These are phyloP conservation scores for Rhizoclosmatium globosum DNA, from an alignment of 192 early-diverging fungal species.

Conservation along the genomic window DNA sequence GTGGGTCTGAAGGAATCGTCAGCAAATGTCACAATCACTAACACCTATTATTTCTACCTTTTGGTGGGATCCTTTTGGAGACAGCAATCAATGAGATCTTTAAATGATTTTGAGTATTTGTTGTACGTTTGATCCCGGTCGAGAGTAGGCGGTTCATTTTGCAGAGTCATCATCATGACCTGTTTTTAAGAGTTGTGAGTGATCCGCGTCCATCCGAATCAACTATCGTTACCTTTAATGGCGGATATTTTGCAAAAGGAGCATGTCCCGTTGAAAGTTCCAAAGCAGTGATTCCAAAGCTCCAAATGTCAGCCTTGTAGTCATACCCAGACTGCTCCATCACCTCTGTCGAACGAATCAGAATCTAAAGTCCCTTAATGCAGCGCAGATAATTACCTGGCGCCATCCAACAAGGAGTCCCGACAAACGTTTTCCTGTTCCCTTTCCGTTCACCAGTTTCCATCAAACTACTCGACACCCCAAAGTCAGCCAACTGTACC, in stretches of 20 bases:
- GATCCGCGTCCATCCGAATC: background rate
- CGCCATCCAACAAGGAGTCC: conserved; percentile 68
- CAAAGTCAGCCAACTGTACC: conserved; percentile 74
- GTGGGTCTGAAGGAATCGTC: conserved; percentile 78
- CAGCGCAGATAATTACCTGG: conserved; percentile 57
- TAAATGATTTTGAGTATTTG: conserved; percentile 79
- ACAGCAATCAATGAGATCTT: conserved; percentile 88
- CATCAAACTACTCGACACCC: conserved; percentile 57
- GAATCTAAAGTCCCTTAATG: conserved; percentile 1
- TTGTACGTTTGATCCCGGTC: conserved; percentile 76
- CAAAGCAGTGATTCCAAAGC: conserved; percentile 87
- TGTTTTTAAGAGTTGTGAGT: conserved; percentile 32
- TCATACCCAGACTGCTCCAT: conserved; percentile 92
- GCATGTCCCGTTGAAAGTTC: conserved; percentile 89
- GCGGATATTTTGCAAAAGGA: conserved; percentile 88
- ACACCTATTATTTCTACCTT: conserved; percentile 46
- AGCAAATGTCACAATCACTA: conserved; percentile 4
- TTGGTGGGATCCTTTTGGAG: conserved; percentile 81
- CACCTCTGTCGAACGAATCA: conserved; percentile 79
- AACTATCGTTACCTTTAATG: conserved; percentile 70
- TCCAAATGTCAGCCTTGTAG: conserved; percentile 92
- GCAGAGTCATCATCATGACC: conserved; percentile 89
- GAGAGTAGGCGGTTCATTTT: conserved; percentile 86
- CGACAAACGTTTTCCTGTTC: conserved; percentile 66
- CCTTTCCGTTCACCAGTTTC: conserved; percentile 62